Conservation (phyloP, 208 protist species). For the Ichthyophonus hoferi region DNA sequence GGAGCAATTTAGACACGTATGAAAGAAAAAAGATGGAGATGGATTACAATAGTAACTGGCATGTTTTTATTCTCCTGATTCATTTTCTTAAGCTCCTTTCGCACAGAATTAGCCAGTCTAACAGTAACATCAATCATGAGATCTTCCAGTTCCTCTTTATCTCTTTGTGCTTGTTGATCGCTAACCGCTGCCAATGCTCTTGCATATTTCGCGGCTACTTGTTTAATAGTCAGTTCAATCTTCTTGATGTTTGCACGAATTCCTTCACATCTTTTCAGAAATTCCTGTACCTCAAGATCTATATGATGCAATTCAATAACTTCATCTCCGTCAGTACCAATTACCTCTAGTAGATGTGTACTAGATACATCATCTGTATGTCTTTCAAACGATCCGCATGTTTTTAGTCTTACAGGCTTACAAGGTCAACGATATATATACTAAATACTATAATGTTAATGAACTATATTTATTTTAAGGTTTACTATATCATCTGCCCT, state of each 20-base stretch:
- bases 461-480: neutral
- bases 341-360: too few species aligned
- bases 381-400: neutral
- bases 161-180: constrained; percentile 18
- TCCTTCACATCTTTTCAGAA: neutral
- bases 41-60: too few species aligned
- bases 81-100: constrained; percentile 46
- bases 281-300: neutral
- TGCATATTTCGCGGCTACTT: constrained; percentile 32
- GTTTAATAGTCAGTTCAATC: constrained; percentile 36
- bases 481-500: neutral
- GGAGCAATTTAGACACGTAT: too few species aligned
- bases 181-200: constrained; percentile 33
- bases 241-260: neutral
- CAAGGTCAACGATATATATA: neutral
- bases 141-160: constrained; percentile 30
- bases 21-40: too few species aligned
- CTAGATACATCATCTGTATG: neutral
- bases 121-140: constrained; percentile 32
- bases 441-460: neutral
- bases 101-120: constrained; percentile 23
- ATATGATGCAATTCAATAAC: neutral
- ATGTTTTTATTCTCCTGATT: constrained; percentile 44
- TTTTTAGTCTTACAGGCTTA: neutral
- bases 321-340: neutral